Conservation (phyloP, 768 basidiomycete species). For the Amanita jacksonii region DNA sequence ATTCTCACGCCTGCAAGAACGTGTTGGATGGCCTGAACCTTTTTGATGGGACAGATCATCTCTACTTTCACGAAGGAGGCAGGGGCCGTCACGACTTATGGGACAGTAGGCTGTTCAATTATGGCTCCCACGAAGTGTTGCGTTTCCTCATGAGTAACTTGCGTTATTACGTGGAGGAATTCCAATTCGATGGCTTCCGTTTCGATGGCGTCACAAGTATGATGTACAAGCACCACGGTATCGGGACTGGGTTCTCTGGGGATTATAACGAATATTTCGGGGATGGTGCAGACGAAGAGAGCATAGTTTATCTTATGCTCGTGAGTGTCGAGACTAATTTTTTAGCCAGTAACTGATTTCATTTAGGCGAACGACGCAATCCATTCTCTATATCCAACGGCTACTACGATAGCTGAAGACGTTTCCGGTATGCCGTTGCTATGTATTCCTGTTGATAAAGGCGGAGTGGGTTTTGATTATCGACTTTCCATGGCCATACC, state of each 20-base stretch:
- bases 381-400: slow-evolving; percentile 68
- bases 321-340: slow-evolving; percentile 36
- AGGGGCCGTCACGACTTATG: slow-evolving; percentile 93
- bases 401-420: slow-evolving; percentile 94
- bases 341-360: slow-evolving; percentile 8
- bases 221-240: slow-evolving; percentile 99
- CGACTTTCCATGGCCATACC: slow-evolving; percentile 97
- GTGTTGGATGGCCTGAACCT: slow-evolving; percentile 90
- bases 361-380: slow-evolving; percentile 84
- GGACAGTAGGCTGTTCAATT: slow-evolving; percentile 98
- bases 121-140: slow-evolving; percentile 87
- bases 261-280: slow-evolving; percentile 99
- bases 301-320: slow-evolving; percentile 93
- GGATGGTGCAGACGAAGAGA: slow-evolving; percentile 72
- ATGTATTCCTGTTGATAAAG: slow-evolving; percentile 64
- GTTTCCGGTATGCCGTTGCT: slow-evolving; percentile 99
- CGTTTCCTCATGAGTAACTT: slow-evolving; percentile 93
- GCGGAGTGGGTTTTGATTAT: slow-evolving; percentile 97
- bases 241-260: slow-evolving; percentile 94
- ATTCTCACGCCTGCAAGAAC: slow-evolving; percentile 98
- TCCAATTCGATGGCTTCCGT: slow-evolving; percentile 93
- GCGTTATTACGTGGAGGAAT: slow-evolving; percentile 92
- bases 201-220: slow-evolving; percentile 99
- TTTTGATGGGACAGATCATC: slow-evolving; percentile 96
- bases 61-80: slow-evolving; percentile 91